Conservation (phyloP, 2,329 filamentous ascomycete genomes). For the Neonectria magnoliae region DNA sequence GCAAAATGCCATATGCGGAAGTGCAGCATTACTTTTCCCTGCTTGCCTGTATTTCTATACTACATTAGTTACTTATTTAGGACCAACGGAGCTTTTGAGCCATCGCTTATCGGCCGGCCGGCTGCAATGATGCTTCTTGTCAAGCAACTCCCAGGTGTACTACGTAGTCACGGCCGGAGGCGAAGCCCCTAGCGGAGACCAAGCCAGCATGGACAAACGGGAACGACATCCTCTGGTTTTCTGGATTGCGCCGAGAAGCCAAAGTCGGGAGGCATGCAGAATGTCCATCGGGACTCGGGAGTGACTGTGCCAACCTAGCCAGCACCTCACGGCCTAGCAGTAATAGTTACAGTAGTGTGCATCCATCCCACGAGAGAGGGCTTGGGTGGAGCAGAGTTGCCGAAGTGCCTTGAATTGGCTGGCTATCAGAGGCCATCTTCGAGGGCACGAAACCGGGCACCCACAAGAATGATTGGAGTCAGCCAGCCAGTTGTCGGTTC, state of each 20-base stretch:
- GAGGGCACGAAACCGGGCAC: background rate
- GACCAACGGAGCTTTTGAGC: constrained; percentile 12
- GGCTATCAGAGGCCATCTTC: background rate
- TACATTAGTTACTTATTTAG: background rate
- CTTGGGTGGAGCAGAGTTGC: constrained; percentile 18
- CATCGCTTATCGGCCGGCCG: constrained; percentile 12
- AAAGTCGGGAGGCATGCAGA: background rate
- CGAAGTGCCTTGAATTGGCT: background rate
- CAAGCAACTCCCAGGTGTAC: background rate
- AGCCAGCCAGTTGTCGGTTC: background rate
- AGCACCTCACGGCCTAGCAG: background rate
- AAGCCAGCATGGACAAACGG: constrained; percentile 7
- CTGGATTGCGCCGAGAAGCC: constrained; percentile 6
- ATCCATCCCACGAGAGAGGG: constrained; percentile 18
- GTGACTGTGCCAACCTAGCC: constrained; percentile 9
- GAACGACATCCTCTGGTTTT: background rate
- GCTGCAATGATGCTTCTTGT: background rate
- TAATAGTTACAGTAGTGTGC: background rate
- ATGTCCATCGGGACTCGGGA: constrained; percentile 1
- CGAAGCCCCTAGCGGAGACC: constrained; percentile 1
- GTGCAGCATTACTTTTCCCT: background rate
- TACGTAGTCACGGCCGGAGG: background rate
- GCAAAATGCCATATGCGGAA: background rate
- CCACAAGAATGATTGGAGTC: background rate
- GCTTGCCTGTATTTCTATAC: constrained; percentile 12